Conservation (phyloP, 768 basidiomycete species). For the Lactarius evosmus region DNA sequence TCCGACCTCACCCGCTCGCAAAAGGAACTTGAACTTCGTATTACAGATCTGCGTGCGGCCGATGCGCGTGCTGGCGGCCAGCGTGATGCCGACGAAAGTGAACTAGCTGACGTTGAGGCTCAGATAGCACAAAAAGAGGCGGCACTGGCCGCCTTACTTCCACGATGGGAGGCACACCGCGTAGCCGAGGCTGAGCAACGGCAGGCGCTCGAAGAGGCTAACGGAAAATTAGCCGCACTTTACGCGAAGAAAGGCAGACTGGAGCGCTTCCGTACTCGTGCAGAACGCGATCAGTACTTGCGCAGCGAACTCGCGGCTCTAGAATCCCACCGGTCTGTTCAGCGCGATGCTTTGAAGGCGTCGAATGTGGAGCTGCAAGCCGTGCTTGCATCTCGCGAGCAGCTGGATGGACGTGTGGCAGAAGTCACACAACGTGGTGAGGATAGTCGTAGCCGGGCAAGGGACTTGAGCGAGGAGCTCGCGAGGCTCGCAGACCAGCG, state of each 20-base stretch:
- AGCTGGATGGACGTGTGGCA: conserved; percentile 58
- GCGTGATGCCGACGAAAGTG: conserved; percentile 58
- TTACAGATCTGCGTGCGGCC: conserved; percentile 72
- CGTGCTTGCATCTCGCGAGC: conserved; percentile 46
- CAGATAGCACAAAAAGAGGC: conserved; percentile 61
- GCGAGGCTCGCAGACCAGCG: conserved; percentile 61
- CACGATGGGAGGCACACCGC: conserved; percentile 65
- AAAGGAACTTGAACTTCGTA: conserved; percentile 81
- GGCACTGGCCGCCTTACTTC: conserved; percentile 58
- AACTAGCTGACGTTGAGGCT: conserved; percentile 58
- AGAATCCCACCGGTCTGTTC: conserved; percentile 54
- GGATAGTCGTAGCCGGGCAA: conserved; percentile 56
- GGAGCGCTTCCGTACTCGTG: conserved; percentile 76
- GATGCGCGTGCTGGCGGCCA: conserved; percentile 62
- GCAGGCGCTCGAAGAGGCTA: conserved; percentile 69
- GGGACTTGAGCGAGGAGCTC: conserved; percentile 60
- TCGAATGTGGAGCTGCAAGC: conserved; percentile 50
- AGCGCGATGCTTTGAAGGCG: conserved; percentile 52
- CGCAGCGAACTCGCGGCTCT: conserved; percentile 74
- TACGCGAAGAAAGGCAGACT: conserved; percentile 90
- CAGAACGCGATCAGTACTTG: conserved; percentile 81
- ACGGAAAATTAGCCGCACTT: conserved; percentile 65
- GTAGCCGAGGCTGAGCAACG: conserved; percentile 51
- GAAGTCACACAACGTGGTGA: conserved; percentile 58
- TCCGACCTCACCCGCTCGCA: conserved; percentile 80